Evolutionary conservation across 805 yeast genomes (phyloP).

Genomic region (Kluyveromyces siamensis): DNA sequence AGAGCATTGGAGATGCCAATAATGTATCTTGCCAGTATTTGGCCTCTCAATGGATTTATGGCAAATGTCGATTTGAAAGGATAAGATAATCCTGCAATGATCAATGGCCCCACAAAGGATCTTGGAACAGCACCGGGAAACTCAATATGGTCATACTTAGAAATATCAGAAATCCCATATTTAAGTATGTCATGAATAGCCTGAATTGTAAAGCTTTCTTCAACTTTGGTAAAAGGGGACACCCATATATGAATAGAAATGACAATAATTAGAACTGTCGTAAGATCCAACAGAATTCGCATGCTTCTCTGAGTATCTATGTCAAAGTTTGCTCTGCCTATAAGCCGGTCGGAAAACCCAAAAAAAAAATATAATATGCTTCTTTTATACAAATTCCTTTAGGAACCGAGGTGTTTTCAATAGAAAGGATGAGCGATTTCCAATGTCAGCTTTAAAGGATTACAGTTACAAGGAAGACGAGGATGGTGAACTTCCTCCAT

Average conservation of each 20-base stretch:
- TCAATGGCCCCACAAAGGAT: conserved; percentile 64
- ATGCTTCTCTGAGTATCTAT: too few relatives aligned
- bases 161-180: conserved; percentile 40
- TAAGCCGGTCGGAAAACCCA: too few relatives aligned
- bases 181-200: conserved; percentile 76
- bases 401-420: not conserved
- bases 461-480: conserved; percentile 22
- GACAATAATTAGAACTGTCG: conserved; percentile 34
- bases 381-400: not conserved
- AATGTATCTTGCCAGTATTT: conserved; percentile 45
- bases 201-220: conserved; percentile 86
- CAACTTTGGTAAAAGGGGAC: conserved; percentile 86
- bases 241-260: conserved; percentile 41
- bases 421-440: not conserved
- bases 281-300: conserved; percentile 7
- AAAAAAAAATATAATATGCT: not conserved
- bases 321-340: too few relatives aligned
- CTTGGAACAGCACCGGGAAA: conserved; percentile 91
- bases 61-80: conserved; percentile 21
- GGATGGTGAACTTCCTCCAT: conserved; percentile 26
- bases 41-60: conserved; percentile 40
- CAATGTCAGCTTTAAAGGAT: conserved; percentile 26
- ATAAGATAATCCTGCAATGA: conserved; percentile 40
- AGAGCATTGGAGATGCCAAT: conserved; percentile 54
- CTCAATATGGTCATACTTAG: conserved; percentile 57